Conservation (phyloP, 1,139 yeast species). For the Protomyces lactucae-debilis region DNA sequence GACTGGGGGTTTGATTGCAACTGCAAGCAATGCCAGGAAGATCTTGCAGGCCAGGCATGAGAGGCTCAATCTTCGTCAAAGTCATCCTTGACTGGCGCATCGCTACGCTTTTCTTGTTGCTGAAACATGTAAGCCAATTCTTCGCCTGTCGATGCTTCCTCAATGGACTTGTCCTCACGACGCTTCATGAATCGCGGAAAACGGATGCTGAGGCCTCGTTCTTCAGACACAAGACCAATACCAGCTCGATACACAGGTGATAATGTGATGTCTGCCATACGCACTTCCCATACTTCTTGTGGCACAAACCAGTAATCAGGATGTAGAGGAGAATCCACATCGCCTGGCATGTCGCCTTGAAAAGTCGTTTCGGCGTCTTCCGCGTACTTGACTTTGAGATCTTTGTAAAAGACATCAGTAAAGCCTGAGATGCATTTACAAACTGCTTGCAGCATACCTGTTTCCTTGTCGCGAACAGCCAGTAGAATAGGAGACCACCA, state of each 20-base stretch:
- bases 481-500: slow-evolving; percentile 36
- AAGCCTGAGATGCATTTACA: slow-evolving; percentile 36
- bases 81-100: not conserved
- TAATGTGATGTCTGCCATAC: slow-evolving; percentile 88
- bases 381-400: slow-evolving; percentile 31
- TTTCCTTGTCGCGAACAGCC: slow-evolving; percentile 34
- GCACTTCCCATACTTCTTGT: slow-evolving; percentile 74
- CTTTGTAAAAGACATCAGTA: slow-evolving; percentile 33
- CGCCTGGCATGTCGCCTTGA: slow-evolving; percentile 6
- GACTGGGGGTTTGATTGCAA: slow-evolving; percentile 20
- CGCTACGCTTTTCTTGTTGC: slow-evolving; percentile 23
- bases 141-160: slow-evolving; percentile 84
- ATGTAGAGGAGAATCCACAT: slow-evolving; percentile 17
- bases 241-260: slow-evolving; percentile 91
- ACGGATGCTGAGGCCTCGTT: slow-evolving; percentile 83
- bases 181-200: slow-evolving; percentile 84
- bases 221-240: slow-evolving; percentile 37
- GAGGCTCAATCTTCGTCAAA: slow-evolving; percentile 9
- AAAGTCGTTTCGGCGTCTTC: slow-evolving; percentile 23
- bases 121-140: slow-evolving; percentile 72
- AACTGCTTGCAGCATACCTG: slow-evolving; percentile 34
- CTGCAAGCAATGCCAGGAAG: slow-evolving; percentile 3
- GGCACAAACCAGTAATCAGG: slow-evolving; percentile 86
- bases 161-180: slow-evolving; percentile 81
- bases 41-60: not conserved